A percentile compares a stretch with the other conserved stretches of the same genome.
Conservation (phyloP, 2,329 filamentous ascomycete genomes). For the Salinomyces thailandicus region DNA sequence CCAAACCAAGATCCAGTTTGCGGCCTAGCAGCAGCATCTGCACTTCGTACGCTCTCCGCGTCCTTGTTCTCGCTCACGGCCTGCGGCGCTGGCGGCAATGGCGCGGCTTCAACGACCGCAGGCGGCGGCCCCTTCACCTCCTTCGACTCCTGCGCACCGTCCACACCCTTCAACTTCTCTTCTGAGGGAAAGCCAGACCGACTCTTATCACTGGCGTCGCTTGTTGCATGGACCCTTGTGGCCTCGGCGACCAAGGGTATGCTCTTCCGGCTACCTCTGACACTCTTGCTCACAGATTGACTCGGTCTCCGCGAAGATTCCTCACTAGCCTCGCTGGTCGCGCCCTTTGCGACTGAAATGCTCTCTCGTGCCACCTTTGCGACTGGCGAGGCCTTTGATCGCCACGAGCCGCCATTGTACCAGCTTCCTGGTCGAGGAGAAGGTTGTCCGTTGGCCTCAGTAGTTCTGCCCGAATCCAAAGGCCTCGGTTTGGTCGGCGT, state of each 20-base stretch:
- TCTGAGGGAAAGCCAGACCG: slow-evolving; percentile 16
- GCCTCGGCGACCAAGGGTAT: slow-evolving; percentile 34
- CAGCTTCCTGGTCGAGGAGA: slow-evolving; percentile 24
- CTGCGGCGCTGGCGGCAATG: slow-evolving; percentile 34
- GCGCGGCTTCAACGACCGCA: slow-evolving; percentile 28
- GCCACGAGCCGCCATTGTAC: slow-evolving; percentile 37
- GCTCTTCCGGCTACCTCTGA: slow-evolving; percentile 37
- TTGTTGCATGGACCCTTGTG: slow-evolving; percentile 36
- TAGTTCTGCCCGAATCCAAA: too few relatives aligned
- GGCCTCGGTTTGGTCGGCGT: background rate
- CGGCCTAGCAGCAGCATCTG: slow-evolving; percentile 14
- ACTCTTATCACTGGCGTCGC: slow-evolving; percentile 17
- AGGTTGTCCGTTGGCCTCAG: background rate
- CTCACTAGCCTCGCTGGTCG: slow-evolving; percentile 29
- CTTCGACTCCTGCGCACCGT: slow-evolving; percentile 15
- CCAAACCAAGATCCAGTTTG: slow-evolving; percentile 32
- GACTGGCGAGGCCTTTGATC: slow-evolving; percentile 36
- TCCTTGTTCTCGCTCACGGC: slow-evolving; percentile 15
- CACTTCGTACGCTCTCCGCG: slow-evolving; percentile 8
- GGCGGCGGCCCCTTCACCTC: slow-evolving; percentile 8
- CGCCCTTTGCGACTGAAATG: slow-evolving; percentile 34
- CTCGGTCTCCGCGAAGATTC: slow-evolving; percentile 21
- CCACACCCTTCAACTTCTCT: slow-evolving; percentile 16
- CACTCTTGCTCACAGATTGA: slow-evolving; percentile 28
- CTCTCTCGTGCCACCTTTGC: slow-evolving; percentile 38